Evolutionary conservation across 1,284 basidiomycete genomes (phyloP).

Genomic region (Earliella scabrosa): DNA sequence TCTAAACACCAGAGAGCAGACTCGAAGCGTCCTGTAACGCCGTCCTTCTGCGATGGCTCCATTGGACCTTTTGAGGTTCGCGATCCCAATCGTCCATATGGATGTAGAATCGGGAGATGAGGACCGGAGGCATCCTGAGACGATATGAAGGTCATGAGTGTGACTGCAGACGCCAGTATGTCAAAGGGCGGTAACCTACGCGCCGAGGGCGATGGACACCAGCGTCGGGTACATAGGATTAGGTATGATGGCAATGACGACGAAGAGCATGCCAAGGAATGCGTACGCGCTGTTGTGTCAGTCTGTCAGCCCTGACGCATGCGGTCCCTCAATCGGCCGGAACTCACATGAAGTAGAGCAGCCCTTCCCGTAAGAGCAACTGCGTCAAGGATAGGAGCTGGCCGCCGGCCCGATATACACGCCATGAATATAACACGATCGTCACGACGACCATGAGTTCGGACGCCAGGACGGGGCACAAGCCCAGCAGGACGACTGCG

Average conservation of each 20-base stretch:
- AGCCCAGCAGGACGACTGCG: background rate
- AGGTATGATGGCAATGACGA: conserved; percentile 13
- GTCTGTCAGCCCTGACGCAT: no score
- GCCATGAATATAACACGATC: background rate
- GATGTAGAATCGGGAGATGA: conserved; percentile 22
- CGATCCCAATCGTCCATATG: conserved; percentile 7
- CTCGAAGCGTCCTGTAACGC: no score
- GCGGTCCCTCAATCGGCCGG: no score
- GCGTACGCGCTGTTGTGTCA: no score
- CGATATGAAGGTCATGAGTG: no score
- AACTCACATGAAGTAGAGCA: conserved; percentile 19
- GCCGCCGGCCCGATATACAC: background rate
- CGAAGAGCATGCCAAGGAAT: no score
- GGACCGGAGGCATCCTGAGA: conserved; percentile 14
- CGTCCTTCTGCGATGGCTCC: background rate
- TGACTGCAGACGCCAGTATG: background rate
- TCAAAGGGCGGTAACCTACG: background rate
- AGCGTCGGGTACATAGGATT: background rate
- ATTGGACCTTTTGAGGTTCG: no score
- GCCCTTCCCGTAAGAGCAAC: conserved; percentile 16
- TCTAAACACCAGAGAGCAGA: no score
- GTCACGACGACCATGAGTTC: background rate
- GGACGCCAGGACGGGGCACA: background rate
- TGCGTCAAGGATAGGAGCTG: conserved; percentile 10
- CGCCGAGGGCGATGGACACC: background rate